Conservation (phyloP, 805 yeast genomes). For the Wickerhamomyces sydowiorum region DNA sequence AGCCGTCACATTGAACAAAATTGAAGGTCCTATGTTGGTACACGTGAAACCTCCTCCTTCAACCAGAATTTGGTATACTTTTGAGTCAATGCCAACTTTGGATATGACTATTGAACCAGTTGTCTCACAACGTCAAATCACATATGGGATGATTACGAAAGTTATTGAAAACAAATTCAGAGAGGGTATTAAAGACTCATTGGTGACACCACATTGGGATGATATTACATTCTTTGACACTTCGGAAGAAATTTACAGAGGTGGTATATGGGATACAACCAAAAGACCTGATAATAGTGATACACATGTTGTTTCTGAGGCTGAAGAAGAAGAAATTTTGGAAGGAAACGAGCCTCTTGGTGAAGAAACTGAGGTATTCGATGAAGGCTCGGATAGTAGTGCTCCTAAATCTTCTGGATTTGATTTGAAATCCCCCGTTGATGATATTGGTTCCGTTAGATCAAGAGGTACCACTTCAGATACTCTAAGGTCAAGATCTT, state of each 20-base stretch:
- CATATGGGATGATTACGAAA: slow-evolving; percentile 73
- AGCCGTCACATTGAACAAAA: slow-evolving; percentile 56
- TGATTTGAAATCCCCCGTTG: not conserved
- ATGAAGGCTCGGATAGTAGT: not conserved
- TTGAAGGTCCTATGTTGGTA: slow-evolving; percentile 70
- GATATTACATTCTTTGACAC: slow-evolving; percentile 73
- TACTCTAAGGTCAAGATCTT: slow-evolving; percentile 3
- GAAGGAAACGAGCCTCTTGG: no score
- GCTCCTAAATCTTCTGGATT: not conserved
- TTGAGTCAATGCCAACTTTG: slow-evolving; percentile 71
- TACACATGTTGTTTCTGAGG: slow-evolving; percentile 3
- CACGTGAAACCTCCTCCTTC: slow-evolving; percentile 87
- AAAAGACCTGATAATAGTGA: slow-evolving; percentile 14
- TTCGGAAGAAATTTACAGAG: slow-evolving; percentile 65
- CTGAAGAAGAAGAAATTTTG: slow-evolving; percentile 4
- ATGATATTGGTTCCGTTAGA: slow-evolving; percentile 12
- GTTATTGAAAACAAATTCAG: slow-evolving; percentile 72
- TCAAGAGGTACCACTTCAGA: slow-evolving; percentile 4
- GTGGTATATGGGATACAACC: slow-evolving; percentile 82
- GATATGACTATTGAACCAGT: slow-evolving; percentile 81
- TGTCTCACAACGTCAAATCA: slow-evolving; percentile 78
- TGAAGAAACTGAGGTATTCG: slow-evolving; percentile 7
- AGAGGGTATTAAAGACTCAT: slow-evolving; percentile 71
- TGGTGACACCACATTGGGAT: slow-evolving; percentile 87
- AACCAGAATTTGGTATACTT: slow-evolving; percentile 85